Evolutionary conservation across 1,284 basidiomycete genomes (phyloP).

Genomic region (Schizophyllum amplum): DNA sequence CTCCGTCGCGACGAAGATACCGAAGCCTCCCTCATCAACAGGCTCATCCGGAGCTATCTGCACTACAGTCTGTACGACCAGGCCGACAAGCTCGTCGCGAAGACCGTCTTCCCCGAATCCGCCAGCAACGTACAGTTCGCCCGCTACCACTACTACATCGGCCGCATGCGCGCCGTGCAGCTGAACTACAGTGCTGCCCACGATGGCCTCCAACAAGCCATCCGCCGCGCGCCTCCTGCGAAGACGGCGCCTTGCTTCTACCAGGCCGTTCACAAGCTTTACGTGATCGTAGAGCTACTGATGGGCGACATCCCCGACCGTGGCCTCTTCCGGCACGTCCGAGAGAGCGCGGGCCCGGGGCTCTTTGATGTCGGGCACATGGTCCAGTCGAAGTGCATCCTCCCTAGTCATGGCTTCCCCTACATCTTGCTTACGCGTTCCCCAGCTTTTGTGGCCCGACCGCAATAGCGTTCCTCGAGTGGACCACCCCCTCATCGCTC

Average conservation of each 20-base stretch:
- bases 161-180: conserved; percentile 92
- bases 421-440: conserved; percentile 4
- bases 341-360: conserved; percentile 77
- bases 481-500: conserved; percentile 79
- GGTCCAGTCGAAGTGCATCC: conserved; percentile 73
- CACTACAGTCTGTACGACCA: conserved; percentile 91
- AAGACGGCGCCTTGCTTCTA: conserved; percentile 92
- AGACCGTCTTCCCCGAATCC: conserved; percentile 85
- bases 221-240: conserved; percentile 83
- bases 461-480: conserved; percentile 74
- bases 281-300: conserved; percentile 90
- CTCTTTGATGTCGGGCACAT: conserved; percentile 99
- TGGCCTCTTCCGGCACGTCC: conserved; percentile 81
- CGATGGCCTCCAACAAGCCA: conserved; percentile 89
- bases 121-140: conserved; percentile 89
- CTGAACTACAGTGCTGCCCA: conserved; percentile 93
- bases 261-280: conserved; percentile 93
- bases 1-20: conserved; percentile 85
- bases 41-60: conserved; percentile 89
- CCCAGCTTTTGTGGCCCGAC: conserved; percentile 72
- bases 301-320: conserved; percentile 99
- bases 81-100: conserved; percentile 94
- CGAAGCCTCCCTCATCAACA: conserved; percentile 89
- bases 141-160: conserved; percentile 93
- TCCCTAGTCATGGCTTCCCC: conserved; percentile 2